Percentiles rank a stretch among this genome's conserved stretches.
Conservation (phyloP, 495 filamentous ascomycete species). For the Thozetella sp. region DNA sequence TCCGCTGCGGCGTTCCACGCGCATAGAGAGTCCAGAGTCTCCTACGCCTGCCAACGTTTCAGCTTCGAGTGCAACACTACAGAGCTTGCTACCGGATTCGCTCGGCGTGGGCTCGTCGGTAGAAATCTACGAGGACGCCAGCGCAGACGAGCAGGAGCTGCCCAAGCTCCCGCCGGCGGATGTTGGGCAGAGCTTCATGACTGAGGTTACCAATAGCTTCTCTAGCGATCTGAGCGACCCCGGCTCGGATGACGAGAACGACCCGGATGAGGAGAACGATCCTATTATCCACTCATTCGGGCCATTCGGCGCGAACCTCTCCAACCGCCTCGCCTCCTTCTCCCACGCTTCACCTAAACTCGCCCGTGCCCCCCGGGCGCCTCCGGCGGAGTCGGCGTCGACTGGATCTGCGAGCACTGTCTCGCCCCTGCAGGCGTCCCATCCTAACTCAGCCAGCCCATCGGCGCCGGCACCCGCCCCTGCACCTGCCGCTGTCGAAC, state of each 20-base stretch:
- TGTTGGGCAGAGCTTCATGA: constrained; percentile 28
- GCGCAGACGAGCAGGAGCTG: constrained; percentile 44
- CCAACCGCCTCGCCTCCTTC: constrained; percentile 77
- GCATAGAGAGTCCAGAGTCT: constrained; percentile 71
- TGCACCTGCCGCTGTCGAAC: constrained; percentile 29
- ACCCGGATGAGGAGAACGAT: constrained; percentile 90
- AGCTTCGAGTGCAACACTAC: constrained; percentile 23
- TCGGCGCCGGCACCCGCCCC: constrained; percentile 13
- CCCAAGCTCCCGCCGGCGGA: constrained; percentile 18
- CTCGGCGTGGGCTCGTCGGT: constrained; percentile 29
- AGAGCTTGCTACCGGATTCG: constrained; percentile 27
- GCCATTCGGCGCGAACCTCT: constrained; percentile 80
- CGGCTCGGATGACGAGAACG: constrained; percentile 64
- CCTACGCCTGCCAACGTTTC: constrained; percentile 63
- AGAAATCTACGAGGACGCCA: constrained; percentile 61
- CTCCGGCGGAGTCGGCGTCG: constrained; percentile 17
- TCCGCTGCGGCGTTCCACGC: constrained; percentile 63
- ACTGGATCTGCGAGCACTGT: not conserved
- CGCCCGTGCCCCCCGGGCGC: constrained; percentile 22
- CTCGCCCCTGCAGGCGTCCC: not conserved
- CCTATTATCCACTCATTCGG: constrained; percentile 89
- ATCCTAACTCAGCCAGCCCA: not conserved
- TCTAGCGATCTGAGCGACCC: constrained; percentile 65
- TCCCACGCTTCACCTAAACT: constrained; percentile 57
- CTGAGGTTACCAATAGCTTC: constrained; percentile 41